Evolutionary conservation across 2,329 filamentous ascomycete species (phyloP).

Genomic region (Aspergillus nomiae): DNA sequence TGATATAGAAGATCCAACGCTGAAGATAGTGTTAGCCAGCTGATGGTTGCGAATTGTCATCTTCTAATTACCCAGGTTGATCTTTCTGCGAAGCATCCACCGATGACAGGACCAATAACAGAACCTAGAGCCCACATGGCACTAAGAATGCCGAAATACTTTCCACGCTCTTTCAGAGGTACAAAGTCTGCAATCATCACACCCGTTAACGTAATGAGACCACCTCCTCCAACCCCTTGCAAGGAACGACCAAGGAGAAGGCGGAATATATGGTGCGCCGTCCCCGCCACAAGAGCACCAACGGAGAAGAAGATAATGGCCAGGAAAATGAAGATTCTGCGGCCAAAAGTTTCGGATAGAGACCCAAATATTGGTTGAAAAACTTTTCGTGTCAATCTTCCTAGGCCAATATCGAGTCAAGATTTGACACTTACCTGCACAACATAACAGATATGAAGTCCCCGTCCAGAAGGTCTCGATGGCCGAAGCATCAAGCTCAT

Average conservation of each 20-base stretch:
- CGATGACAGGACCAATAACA: constrained; percentile 44
- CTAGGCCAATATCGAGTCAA: no score
- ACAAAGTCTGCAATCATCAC: constrained; percentile 49
- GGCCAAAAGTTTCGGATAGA: constrained; percentile 52
- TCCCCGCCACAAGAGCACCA: constrained; percentile 46
- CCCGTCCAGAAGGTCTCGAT: background rate
- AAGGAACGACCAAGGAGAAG: constrained; percentile 50
- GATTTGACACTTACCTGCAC: constrained; percentile 14
- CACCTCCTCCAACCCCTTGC: constrained; percentile 50
- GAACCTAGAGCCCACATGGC: constrained; percentile 45
- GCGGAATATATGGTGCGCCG: constrained; percentile 46
- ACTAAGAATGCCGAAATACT: constrained; percentile 44
- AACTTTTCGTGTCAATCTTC: constrained; percentile 26
- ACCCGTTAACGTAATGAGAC: constrained; percentile 46
- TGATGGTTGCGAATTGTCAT: no score
- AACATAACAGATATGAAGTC: background rate
- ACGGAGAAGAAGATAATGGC: constrained; percentile 47
- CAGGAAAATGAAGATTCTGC: constrained; percentile 43
- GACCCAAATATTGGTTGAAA: constrained; percentile 55
- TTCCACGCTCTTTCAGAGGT: constrained; percentile 41
- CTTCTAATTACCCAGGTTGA: background rate
- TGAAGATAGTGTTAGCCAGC: background rate
- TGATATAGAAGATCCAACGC: constrained; percentile 43
- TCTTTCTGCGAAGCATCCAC: constrained; percentile 36
- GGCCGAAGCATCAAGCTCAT: background rate